These are phyloP conservation scores for Calonectria henricotiae DNA, from an alignment of 2,329 filamentous ascomycete genomes.

Conservation along the genomic window DNA sequence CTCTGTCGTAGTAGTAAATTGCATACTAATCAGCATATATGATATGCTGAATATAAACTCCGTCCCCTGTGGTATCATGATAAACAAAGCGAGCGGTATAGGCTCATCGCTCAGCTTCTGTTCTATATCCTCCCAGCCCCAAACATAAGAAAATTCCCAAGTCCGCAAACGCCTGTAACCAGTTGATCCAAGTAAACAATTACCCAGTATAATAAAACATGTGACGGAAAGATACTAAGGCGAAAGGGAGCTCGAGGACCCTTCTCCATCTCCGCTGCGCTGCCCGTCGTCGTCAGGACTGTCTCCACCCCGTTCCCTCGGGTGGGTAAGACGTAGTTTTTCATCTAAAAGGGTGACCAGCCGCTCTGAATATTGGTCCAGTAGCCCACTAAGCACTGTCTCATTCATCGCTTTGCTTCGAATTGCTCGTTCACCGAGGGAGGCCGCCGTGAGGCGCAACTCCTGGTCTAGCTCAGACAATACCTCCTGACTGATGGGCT, in stretches of 20 bases:
- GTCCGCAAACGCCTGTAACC: conserved; percentile 45
- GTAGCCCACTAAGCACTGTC: conserved; percentile 73
- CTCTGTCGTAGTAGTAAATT: conserved; percentile 42
- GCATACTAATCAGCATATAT: conserved; percentile 36
- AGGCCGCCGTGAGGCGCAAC: conserved; percentile 74
- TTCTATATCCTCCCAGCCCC: conserved; percentile 42
- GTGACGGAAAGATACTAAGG: conserved; percentile 48
- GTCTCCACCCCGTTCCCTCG: conserved; percentile 54
- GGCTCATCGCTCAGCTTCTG: conserved; percentile 40
- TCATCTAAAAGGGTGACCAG: conserved; percentile 82
- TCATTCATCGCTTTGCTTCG: conserved; percentile 72
- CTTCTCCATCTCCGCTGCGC: conserved; percentile 56
- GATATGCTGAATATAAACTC: conserved; percentile 49
- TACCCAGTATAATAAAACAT: conserved; percentile 42
- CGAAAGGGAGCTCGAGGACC: conserved; percentile 56
- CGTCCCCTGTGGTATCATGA: conserved; percentile 59
- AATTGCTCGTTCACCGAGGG: conserved; percentile 72
- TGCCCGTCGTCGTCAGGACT: conserved; percentile 54
- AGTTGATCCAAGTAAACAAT: conserved; percentile 36
- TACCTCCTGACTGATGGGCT: conserved; percentile 71
- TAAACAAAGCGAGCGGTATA: conserved; percentile 48
- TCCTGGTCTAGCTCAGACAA: conserved; percentile 78
- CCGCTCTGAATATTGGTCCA: conserved; percentile 84
- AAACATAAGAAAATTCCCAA: conserved; percentile 35
- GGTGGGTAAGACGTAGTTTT: conserved; percentile 71